phyloP scores from a whole-genome alignment of 306 rosid species.

The Vigna nakashimae region DNA sequence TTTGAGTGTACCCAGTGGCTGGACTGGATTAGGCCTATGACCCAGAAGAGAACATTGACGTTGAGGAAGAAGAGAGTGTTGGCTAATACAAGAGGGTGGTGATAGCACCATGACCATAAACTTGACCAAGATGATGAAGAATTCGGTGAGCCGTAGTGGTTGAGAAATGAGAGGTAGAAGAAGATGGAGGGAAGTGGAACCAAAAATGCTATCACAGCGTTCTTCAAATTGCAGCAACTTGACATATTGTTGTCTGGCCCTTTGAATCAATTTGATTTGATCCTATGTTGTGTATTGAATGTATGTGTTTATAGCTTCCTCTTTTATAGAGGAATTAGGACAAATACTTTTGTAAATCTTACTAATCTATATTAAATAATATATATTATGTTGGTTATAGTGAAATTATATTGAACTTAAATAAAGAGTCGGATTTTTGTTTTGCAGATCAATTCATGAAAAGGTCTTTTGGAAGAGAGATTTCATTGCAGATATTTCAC shows the following conservation, averaged over 20 bases:
- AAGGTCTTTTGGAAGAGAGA: no score
- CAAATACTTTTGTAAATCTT: background rate
- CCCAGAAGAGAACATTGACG: constrained; percentile 87
- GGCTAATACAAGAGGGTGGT: constrained; percentile 82
- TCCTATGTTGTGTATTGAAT: background rate
- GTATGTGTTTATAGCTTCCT: background rate
- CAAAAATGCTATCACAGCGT: constrained; percentile 64
- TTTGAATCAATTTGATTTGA: background rate
- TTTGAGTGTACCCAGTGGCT: constrained; percentile 78
- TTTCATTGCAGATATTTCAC: no score
- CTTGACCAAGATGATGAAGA: constrained; percentile 42
- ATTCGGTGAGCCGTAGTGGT: constrained; percentile 40
- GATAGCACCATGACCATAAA: constrained; percentile 78
- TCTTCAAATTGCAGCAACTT: constrained; percentile 56
- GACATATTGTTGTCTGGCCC: constrained; percentile 32
- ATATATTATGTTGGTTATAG: background rate
- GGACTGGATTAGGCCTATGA: constrained; percentile 69
- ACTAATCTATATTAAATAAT: background rate
- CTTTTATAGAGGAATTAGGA: constrained; percentile 28
- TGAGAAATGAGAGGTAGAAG: constrained; percentile 77
- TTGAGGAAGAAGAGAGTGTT: constrained; percentile 85
- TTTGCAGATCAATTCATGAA: no score
- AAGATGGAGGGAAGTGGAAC: constrained; percentile 83
- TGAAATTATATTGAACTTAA: background rate
- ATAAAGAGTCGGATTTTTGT: background rate